A percentile compares a stretch with the other conserved stretches of the same genome.
phyloP scores from a whole-genome alignment of 805 yeast species.

The Wickerhamomyces chambardii region DNA sequence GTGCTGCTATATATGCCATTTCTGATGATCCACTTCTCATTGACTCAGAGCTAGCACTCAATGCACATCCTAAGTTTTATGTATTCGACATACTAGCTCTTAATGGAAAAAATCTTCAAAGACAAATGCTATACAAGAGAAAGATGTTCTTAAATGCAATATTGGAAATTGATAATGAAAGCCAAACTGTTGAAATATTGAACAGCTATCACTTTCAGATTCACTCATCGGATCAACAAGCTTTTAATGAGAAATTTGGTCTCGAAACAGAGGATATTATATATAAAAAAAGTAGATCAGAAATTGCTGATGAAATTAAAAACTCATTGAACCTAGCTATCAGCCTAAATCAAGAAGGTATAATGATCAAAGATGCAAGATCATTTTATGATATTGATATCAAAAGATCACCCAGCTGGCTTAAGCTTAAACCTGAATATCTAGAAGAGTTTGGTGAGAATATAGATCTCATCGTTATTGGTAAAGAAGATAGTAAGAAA shows the following conservation, averaged over 20 bases:
- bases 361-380: constrained; percentile 59
- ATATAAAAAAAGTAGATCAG: constrained; percentile 29
- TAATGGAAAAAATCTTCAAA: constrained; percentile 57
- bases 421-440: constrained; percentile 89
- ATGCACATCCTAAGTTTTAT: constrained; percentile 51
- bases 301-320: constrained; percentile 43
- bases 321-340: constrained; percentile 49
- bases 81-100: constrained; percentile 67
- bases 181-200: constrained; percentile 20
- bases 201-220: constrained; percentile 15
- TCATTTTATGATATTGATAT: constrained; percentile 54
- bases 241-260: no score
- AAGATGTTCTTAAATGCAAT: constrained; percentile 39
- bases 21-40: no score
- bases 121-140: constrained; percentile 44
- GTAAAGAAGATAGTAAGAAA: constrained; percentile 67
- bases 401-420: constrained; percentile 62
- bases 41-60: no score
- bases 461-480: constrained; percentile 72
- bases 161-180: constrained; percentile 14
- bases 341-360: constrained; percentile 65
- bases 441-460: constrained; percentile 81
- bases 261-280: constrained; percentile 33
- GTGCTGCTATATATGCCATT: constrained; percentile 53
- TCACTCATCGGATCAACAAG: no score